These are phyloP conservation scores for Earliella scabrosa DNA, from an alignment of 1,284 basidiomycete species.

Conservation along the genomic window DNA sequence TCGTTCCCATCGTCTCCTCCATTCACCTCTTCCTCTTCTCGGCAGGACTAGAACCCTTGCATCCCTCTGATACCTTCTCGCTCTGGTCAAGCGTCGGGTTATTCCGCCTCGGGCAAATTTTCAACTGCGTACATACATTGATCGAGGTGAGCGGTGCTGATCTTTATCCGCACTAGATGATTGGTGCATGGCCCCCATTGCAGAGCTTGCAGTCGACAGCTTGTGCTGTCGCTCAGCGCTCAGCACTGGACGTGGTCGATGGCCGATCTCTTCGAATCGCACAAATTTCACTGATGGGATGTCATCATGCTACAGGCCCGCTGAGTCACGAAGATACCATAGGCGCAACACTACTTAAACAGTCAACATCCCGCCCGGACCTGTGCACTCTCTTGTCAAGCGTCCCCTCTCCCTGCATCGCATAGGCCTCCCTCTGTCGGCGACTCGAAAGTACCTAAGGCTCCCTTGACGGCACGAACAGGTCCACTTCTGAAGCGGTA, in stretches of 20 bases:
- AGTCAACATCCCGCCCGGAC: too few relatives aligned
- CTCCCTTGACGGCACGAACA: not conserved
- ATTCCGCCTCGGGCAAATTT: not conserved
- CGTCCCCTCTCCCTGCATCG: not conserved
- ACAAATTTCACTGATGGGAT: conserved; percentile 2
- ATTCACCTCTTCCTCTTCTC: not conserved
- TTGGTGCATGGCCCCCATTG: not conserved
- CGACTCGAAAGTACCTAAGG: not conserved
- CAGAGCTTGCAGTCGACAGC: too few relatives aligned
- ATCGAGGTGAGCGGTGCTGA: conserved; percentile 9
- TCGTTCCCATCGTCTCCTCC: not conserved
- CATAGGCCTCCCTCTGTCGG: conserved; percentile 2
- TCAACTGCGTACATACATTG: conserved; percentile 1
- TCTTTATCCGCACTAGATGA: conserved; percentile 1
- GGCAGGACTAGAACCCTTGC: not conserved
- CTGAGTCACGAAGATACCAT: conserved; percentile 1
- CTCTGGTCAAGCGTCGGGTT: not conserved
- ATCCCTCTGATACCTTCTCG: not conserved
- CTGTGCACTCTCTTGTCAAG: not conserved
- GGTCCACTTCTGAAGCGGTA: conserved; percentile 7
- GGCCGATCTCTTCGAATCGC: not conserved
- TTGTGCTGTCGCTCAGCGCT: too few relatives aligned
- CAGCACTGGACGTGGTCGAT: not conserved
- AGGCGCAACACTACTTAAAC: conserved; percentile 1
- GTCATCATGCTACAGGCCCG: not conserved